Percentiles rank a stretch among this genome's conserved stretches.
These are phyloP conservation scores for Cladorrhinum sp. DNA, from an alignment of 2,329 filamentous ascomycete genomes.

Conservation along the genomic window DNA sequence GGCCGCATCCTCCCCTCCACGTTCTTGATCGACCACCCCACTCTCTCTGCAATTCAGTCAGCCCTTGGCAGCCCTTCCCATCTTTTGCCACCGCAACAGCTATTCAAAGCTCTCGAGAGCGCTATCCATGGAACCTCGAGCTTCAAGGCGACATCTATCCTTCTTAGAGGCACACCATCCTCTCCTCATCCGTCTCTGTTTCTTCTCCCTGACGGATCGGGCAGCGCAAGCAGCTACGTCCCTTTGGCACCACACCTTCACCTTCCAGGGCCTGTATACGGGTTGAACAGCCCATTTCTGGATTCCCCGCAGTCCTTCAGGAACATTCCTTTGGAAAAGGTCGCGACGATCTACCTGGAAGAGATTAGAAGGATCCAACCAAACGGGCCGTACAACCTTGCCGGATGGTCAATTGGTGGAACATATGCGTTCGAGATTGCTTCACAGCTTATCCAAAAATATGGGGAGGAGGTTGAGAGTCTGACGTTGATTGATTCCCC, in stretches of 20 bases:
- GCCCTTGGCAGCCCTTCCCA: slow-evolving; percentile 11
- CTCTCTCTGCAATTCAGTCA: slow-evolving; percentile 18
- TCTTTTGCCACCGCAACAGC: neutral
- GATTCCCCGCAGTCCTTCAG: slow-evolving; percentile 2
- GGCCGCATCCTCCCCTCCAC: slow-evolving; percentile 20
- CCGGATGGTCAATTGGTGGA: slow-evolving; percentile 21
- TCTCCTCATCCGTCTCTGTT: neutral
- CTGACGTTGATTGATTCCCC: slow-evolving; percentile 16
- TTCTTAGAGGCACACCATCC: slow-evolving; percentile 3
- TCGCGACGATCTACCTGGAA: neutral
- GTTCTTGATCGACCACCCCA: slow-evolving; percentile 24
- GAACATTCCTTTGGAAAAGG: neutral
- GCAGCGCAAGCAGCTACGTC: slow-evolving; percentile 12
- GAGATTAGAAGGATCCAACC: slow-evolving; percentile 12
- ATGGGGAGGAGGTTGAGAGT: slow-evolving; percentile 8
- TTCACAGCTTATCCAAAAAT: slow-evolving; percentile 5
- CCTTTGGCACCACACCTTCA: neutral
- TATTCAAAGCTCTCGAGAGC: slow-evolving; percentile 10
- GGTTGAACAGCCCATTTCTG: slow-evolving; percentile 4
- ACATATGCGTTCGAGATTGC: slow-evolving; percentile 20
- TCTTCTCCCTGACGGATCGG: slow-evolving; percentile 11
- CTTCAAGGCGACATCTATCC: neutral
- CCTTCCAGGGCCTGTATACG: slow-evolving; percentile 6
- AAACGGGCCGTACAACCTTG: slow-evolving; percentile 16
- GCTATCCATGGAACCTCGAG: neutral